Evolutionary conservation across 805 yeast species (phyloP), one percentile per base, ranked within the genome.

Genomic region (Saturnispora serradocipensis): DNA sequence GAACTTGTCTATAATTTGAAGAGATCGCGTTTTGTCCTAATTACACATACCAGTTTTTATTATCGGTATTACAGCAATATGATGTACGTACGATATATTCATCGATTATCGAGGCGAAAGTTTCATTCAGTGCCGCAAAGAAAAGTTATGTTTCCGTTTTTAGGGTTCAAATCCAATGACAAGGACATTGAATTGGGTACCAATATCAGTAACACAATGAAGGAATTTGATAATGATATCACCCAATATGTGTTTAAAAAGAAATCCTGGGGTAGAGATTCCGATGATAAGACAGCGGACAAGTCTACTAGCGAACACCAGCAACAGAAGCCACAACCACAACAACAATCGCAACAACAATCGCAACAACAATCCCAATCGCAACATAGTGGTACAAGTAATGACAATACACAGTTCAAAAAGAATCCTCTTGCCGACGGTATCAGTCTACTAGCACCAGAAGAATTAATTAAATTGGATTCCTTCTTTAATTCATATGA

Each of bases 401-500:
- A 35, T 20, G 47, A 30, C 9, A 45, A 42, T 16, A 49, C 42
- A 4, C 42, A 49, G 20, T 43, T 43, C 15, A 46, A 49, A 34
- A 49, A 43, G 38, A 46, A 49, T 30, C 51, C 51, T 7, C 39
- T 49, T 11, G 52, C 52, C 3, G 34, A 40, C 15, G 48, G 48
- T n/a, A 50, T 45, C 16, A 35, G 47, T 22, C 30, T 45, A 20
- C n/a, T 50, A 24, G 47, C 43, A 24, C 46, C 49, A 34, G 53
- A 50, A 9, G 61, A 60, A n/a, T 56, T 58, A 24, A 53, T 63
- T 13, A 53, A 53, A 50, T 43, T 72, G 56, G 68, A 67, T 34
- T 55, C 66, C 3, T 67, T 76, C 46, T 72, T 88, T 47, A 86
- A 88, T 45, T 83, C 90, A 1, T 81, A 82, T 64, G 71, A 69